Base-by-base conservation (phyloP, 2,329 filamentous ascomycete species). In the Cercospora zeina region DNA sequence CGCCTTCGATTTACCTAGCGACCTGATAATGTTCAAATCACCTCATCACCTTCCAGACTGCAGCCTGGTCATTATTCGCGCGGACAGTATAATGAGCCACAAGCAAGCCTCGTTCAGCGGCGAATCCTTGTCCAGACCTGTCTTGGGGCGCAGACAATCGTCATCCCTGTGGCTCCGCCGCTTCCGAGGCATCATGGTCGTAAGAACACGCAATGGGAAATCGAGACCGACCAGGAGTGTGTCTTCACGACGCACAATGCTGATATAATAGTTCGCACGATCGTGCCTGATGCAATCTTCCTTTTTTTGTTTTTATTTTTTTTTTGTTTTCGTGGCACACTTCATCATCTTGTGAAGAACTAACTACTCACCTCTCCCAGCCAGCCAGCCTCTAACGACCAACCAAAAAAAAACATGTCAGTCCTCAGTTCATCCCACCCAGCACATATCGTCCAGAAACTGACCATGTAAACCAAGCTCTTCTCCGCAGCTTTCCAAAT, bases 31-130 rank as follows among this genome's bases (percentile, higher is more conserved):
- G 9, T 27, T 27, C 42, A 27, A 21, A n/a, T 24, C 3, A 3
- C 14, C 21, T 49, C 19, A 21, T 24, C 3, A 3, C 14, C 11
- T 27, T 10, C 11, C 21, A 47, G 42, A 49, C 2, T 49, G 14
- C 42, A 27, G 24, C 24, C n/a, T 10, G 55, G n/a, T 58, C 24
- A 13, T 58, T 21, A 13, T 50, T 14, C 7, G 19, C 33, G 24
- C 55, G 42, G 21, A 49, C 42, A 11, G 21, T n/a, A n/a, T n/a
- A 5, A 4, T 49, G 42, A 49, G 21, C 42, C 42, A 49, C 42
- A 19, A 21, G 27, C 11, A 49, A 49, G 42, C 42, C 42, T 53
- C 49, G 49, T 53, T 53, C 49, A 53, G 49, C 49, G 49, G 49
- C 49, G 49, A 53, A 53, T 53, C 49, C 49, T 53, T 31, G 49